Base-by-base conservation (phyloP, 495 filamentous ascomycete species). In the Penicillium verhagenii region DNA sequence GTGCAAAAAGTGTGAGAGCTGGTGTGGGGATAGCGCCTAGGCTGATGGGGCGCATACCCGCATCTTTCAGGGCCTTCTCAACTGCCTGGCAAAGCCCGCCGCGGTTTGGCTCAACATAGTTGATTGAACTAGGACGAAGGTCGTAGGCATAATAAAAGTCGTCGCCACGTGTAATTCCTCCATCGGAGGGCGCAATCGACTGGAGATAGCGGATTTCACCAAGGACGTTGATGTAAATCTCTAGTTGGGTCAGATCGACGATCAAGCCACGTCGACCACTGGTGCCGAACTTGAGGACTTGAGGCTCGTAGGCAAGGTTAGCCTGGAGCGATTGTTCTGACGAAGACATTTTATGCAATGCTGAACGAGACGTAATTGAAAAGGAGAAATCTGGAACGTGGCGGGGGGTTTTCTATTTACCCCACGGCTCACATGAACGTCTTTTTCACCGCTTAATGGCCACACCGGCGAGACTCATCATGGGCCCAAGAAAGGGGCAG, bases 21-120 rank as follows among this genome's bases (percentile, higher is more conserved):
- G 65, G 65, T 8, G 65, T 68, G n/a, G 65, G 65, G 20, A 68
- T 68, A 6, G 65, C 63, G 21, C 65, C 65, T 24, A 68, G 56
- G 20, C 58, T 66, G 39, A 66, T 52, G 10, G 65, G 57, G 5
- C 39, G 54, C 65, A 68, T 68, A 18, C 56, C 59, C 1, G 40
- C 57, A 49, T 68, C 63, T 11, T 57, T 56, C 20, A 68, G 18
- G 6, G 65, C 65, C 53, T 64, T 50, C 40, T 58, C 55, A 2
- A 68, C 63, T 0, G 65, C 65, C 39, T 68, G 59, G 26, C 54
- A 59, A 16, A 68, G 59, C 8, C 63, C 65, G 2, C 65, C 65
- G 8, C 65, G 65, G 39, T 50, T 42, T 7, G 49, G 51, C 39
- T 68, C 63, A 8, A 68, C 60, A 47, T 61, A 67, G 9, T 40